Conservation (phyloP, 129 eudicot species). For the Pseudognaphalium luteoalbum region DNA sequence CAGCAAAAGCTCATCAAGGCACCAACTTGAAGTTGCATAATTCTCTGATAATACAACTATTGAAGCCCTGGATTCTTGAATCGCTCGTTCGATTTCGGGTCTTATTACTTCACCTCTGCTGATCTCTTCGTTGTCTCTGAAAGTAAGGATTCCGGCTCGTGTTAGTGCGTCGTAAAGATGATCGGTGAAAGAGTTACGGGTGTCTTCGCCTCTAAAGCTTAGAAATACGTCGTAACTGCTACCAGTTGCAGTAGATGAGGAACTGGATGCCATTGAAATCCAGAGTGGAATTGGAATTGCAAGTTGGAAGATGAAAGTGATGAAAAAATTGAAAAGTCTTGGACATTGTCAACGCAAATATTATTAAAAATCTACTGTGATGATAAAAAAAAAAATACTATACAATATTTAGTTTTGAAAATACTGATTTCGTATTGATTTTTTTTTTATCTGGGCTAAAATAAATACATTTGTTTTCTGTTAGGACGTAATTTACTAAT, state of each 20-base stretch:
- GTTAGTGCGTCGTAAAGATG: background rate
- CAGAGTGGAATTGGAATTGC: background rate
- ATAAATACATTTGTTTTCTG: too few relatives aligned
- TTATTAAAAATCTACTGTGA: too few relatives aligned
- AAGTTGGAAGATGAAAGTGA: background rate
- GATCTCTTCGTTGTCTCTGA: background rate
- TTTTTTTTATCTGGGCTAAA: too few relatives aligned
- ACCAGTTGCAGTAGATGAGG: background rate
- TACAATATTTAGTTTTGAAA: too few relatives aligned
- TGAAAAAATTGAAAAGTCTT: too few relatives aligned
- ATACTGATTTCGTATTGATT: too few relatives aligned
- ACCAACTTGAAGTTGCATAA: background rate
- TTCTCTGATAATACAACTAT: background rate
- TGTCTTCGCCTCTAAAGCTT: background rate
- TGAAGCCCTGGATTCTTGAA: slow-evolving; percentile 3
- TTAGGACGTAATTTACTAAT: too few relatives aligned
- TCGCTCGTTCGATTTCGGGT: background rate
- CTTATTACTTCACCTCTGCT: background rate
- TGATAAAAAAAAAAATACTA: too few relatives aligned
- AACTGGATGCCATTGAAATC: background rate
- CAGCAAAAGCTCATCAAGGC: slow-evolving; percentile 8
- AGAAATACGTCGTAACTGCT: background rate
- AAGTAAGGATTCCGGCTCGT: background rate
- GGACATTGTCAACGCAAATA: too few relatives aligned
- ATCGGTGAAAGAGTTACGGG: background rate